A percentile compares a stretch with the other conserved stretches of the same genome.
Evolutionary conservation across 2,329 filamentous ascomycete species (phyloP).

Genomic region (Colletotrichum somersetense): DNA sequence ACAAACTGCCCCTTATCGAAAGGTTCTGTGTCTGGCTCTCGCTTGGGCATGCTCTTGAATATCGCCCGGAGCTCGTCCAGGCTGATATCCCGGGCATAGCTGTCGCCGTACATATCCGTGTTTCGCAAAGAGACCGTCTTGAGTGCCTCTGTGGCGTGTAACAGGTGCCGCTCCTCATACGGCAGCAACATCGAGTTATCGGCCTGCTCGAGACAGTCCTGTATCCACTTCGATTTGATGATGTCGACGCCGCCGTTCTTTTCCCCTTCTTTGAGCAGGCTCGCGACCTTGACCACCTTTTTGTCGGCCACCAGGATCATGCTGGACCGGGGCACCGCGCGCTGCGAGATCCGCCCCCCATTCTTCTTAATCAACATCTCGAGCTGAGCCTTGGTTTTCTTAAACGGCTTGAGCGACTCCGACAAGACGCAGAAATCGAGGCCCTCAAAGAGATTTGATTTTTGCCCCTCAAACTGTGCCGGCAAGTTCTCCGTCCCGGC

Average conservation of each 20-base stretch:
- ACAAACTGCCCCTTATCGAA: slow-evolving; percentile 64
- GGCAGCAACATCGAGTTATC: slow-evolving; percentile 73
- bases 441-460: slow-evolving; percentile 77
- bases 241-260: slow-evolving; percentile 79
- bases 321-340: slow-evolving; percentile 69
- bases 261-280: slow-evolving; percentile 80
- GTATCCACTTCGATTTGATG: slow-evolving; percentile 83
- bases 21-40: slow-evolving; percentile 51
- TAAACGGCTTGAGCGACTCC: slow-evolving; percentile 76
- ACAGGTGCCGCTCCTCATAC: slow-evolving; percentile 74
- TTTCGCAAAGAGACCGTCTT: slow-evolving; percentile 68
- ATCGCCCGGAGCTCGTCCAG: slow-evolving; percentile 71
- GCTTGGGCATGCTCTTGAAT: slow-evolving; percentile 63
- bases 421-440: slow-evolving; percentile 87
- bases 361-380: slow-evolving; percentile 86
- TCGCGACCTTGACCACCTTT: slow-evolving; percentile 83
- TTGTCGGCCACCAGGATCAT: slow-evolving; percentile 86
- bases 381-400: slow-evolving; percentile 82
- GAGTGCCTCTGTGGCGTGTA: slow-evolving; percentile 73
- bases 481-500: slow-evolving; percentile 73
- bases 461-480: slow-evolving; percentile 65
- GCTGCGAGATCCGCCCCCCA: slow-evolving; percentile 84
- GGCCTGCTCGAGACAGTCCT: slow-evolving; percentile 79
- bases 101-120: slow-evolving; percentile 84
- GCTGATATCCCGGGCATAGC: slow-evolving; percentile 79